Percentiles rank a stretch among this genome's conserved stretches.
Conservation (phyloP, 352 stramenopile genomes). For the Phytophthora megakarya region DNA sequence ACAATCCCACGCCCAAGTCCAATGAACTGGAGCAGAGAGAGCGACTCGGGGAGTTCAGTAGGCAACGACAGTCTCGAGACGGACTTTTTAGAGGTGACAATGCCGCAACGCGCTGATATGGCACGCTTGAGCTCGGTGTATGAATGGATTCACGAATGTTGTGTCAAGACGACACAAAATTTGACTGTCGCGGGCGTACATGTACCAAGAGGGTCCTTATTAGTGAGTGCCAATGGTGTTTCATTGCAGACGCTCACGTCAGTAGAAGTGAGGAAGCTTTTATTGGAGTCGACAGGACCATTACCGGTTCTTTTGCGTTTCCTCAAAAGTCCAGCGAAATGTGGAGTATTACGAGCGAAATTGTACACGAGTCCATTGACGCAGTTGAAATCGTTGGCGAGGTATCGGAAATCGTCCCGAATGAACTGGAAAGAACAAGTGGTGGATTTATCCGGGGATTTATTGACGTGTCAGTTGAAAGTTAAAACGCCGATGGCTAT, state of each 20-base stretch:
- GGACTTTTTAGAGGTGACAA: slow-evolving; percentile 43
- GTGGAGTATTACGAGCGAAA: slow-evolving; percentile 55
- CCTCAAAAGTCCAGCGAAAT: slow-evolving; percentile 49
- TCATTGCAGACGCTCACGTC: slow-evolving; percentile 62
- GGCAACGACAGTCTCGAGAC: slow-evolving; percentile 16
- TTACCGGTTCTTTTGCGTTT: slow-evolving; percentile 56
- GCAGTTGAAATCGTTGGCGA: slow-evolving; percentile 65
- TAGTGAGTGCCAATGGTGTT: slow-evolving; percentile 67
- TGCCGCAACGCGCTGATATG: slow-evolving; percentile 43
- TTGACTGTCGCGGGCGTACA: slow-evolving; percentile 35
- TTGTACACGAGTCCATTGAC: slow-evolving; percentile 57
- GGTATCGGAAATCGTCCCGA: slow-evolving; percentile 39
- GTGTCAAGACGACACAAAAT: slow-evolving; percentile 54
- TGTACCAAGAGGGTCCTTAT: slow-evolving; percentile 55
- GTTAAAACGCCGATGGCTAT: slow-evolving; percentile 27
- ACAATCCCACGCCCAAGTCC: slow-evolving; percentile 14
- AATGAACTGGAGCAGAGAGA: slow-evolving; percentile 21
- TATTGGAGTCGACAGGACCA: slow-evolving; percentile 41
- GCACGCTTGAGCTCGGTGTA: slow-evolving; percentile 47
- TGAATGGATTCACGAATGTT: slow-evolving; percentile 60
- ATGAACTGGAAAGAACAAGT: slow-evolving; percentile 65
- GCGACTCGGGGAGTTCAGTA: slow-evolving; percentile 4
- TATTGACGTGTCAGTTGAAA: slow-evolving; percentile 54
- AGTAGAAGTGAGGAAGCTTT: slow-evolving; percentile 44
- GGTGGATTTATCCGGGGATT: slow-evolving; percentile 66